Evolutionary conservation across 2,329 filamentous ascomycete species (phyloP), one percentile per base, ranked within the genome.

Genomic region (Tolypocladium pustulatum): DNA sequence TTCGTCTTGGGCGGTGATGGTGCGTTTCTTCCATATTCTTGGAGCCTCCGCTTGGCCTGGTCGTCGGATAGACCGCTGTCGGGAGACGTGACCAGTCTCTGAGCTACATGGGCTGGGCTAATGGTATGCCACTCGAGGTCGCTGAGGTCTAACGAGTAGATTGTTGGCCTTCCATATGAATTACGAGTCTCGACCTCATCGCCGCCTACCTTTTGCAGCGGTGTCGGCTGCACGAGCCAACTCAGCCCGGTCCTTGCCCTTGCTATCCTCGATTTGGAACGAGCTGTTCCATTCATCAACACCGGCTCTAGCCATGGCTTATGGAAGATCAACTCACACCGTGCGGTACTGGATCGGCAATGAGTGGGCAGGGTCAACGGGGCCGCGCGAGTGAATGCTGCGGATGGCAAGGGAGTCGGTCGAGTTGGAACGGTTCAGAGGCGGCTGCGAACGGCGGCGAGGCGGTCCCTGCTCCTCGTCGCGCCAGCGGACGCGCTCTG

Each of bases 41-140:
- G 75, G 8, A 82, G 68, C 41, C 82, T 80, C 30, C 79, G 76
- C 43, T 77, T 73, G 55, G 80, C 79, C 65, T 87, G 81, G 13
- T 85, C 78, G 6, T 69, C 65, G 0, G 85, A 86, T 1, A 91
- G 78, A 56, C 88, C 88, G 57, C 79, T 72, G 1, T 70, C 71
- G 17, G 76, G 67, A 17, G 84, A 85, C 7, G 80, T 82, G 1
- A 78, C 77, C 38, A 89, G 78, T 32, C 85, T 81, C 34, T 77
- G 76, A 59, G 81, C 77, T n/a, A 89, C 73, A 59, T 88, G 83
- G 8, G 82, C 75, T 15, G 78, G 66, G 0, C 81, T 69, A 13
- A 88, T 72, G 0, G 74, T 83, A 69, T 91, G 88, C 85, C 87
- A 89, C 65, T 89, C 84, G 55, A 90, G 76, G 59, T 80, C 77